Conservation (phyloP, 2,329 filamentous ascomycete genomes). For the Beauveria bassiana region DNA sequence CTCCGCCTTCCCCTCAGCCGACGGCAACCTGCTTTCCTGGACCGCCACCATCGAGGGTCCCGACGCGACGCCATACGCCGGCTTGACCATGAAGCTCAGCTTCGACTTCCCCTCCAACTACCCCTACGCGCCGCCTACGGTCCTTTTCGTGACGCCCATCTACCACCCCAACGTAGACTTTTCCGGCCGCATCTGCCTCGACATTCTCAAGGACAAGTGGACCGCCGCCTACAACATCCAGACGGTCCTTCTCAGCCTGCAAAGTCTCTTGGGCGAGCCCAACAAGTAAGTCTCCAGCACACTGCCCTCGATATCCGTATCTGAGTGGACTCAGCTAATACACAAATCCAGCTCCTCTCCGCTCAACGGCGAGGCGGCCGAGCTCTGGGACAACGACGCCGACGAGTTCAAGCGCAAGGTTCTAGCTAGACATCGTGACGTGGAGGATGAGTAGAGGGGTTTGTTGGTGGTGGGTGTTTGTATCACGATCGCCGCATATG, state of each 20-base stretch:
- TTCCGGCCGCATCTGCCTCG: conserved; percentile 90
- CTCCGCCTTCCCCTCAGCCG: conserved; percentile 85
- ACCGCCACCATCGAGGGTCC: conserved; percentile 90
- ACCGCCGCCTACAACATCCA: conserved; percentile 95
- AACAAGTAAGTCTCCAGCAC: conserved; percentile 64
- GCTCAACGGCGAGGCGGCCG: conserved; percentile 90
- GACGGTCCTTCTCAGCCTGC: conserved; percentile 84
- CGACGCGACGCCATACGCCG: conserved; percentile 82
- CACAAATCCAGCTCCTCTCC: conserved; percentile 66
- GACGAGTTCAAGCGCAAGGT: conserved; percentile 80
- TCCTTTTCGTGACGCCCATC: conserved; percentile 96
- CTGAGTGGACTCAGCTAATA: too few species aligned
- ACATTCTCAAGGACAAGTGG: conserved; percentile 99
- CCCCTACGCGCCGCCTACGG: conserved; percentile 82
- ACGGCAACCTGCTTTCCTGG: conserved; percentile 88
- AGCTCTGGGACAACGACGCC: conserved; percentile 86
- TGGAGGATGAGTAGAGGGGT: conserved; percentile 51
- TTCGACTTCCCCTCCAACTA: conserved; percentile 90
- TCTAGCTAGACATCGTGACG: conserved; percentile 51
- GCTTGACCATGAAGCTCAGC: conserved; percentile 82
- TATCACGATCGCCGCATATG: not conserved
- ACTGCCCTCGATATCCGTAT: not conserved
- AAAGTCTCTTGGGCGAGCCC: conserved; percentile 90
- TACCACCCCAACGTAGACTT: conserved; percentile 99
- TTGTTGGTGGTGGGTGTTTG: not conserved